Conservation (phyloP, 1,284 basidiomycete genomes). For the Mycosarcoma mackinlayi region DNA sequence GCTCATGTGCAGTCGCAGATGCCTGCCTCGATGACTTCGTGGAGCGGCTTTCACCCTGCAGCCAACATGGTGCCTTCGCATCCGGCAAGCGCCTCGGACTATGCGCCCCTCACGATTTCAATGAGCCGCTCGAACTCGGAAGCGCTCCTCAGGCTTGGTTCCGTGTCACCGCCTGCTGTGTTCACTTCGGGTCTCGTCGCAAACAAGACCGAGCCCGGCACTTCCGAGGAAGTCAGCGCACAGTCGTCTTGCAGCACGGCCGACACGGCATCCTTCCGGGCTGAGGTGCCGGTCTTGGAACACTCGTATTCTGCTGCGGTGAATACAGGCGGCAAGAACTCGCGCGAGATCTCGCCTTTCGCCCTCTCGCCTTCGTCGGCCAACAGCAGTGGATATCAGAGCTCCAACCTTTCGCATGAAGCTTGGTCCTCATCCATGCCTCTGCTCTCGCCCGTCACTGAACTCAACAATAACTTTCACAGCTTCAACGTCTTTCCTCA, state of each 20-base stretch:
- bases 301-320: slow-evolving; percentile 22
- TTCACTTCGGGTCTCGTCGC: slow-evolving; percentile 10
- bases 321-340: slow-evolving; percentile 2
- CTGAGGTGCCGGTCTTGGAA: slow-evolving; percentile 16
- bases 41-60: slow-evolving; percentile 24
- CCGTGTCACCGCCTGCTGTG: slow-evolving; percentile 24
- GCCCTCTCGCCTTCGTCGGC: slow-evolving; percentile 15
- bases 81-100: slow-evolving; percentile 11
- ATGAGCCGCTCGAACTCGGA: slow-evolving; percentile 32
- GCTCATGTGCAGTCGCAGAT: slow-evolving; percentile 39
- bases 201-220: slow-evolving; percentile 4
- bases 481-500: slow-evolving; percentile 20
- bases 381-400: slow-evolving; percentile 15
- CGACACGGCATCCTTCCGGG: slow-evolving; percentile 14
- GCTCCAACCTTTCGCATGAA: slow-evolving; percentile 17
- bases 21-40: slow-evolving; percentile 23
- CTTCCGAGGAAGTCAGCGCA: slow-evolving; percentile 17
- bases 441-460: slow-evolving; percentile 30
- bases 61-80: background rate
- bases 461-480: slow-evolving; percentile 30
- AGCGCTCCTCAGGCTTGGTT: slow-evolving; percentile 21
- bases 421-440: slow-evolving; percentile 22
- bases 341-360: slow-evolving; percentile 24
- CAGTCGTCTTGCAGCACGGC: slow-evolving; percentile 27
- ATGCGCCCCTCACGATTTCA: slow-evolving; percentile 6